phyloP scores from a whole-genome alignment of 192 early-diverging fungal genomes.

The Coemansia guatemalensis region DNA sequence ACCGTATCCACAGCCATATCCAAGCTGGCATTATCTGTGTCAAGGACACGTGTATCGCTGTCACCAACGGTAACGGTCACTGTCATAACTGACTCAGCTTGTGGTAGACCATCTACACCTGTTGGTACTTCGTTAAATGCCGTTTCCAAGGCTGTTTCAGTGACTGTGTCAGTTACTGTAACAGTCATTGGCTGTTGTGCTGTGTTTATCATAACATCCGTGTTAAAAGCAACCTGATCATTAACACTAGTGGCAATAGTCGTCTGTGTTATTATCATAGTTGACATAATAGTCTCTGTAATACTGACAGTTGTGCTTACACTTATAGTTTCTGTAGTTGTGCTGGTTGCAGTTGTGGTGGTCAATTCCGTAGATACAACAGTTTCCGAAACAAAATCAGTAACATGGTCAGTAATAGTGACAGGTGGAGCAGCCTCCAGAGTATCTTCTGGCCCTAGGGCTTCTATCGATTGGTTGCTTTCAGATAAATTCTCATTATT shows the following conservation, averaged over 20 bases:
- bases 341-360: slow-evolving; percentile 9
- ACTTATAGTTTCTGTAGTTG: slow-evolving; percentile 5
- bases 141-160: neutral
- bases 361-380: neutral
- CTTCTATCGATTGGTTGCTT: neutral
- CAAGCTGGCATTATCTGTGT: too few relatives aligned
- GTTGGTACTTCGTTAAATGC: too few relatives aligned
- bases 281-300: neutral
- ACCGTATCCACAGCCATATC: too few relatives aligned
- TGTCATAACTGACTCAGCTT: neutral
- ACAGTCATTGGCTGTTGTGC: slow-evolving; percentile 3
- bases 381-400: slow-evolving; percentile 4
- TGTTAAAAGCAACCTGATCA: too few relatives aligned
- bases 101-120: neutral
- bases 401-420: neutral
- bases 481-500: neutral
- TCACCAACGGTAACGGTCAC: slow-evolving; percentile 7
- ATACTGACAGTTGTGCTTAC: slow-evolving; percentile 3
- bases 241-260: neutral
- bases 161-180: slow-evolving; percentile 5
- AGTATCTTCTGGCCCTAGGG: neutral
- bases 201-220: neutral
- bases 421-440: neutral
- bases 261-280: slow-evolving; percentile 3
- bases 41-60: neutral